phyloP scores from a whole-genome alignment of 371 early-diverging fungal species.

The Batkoa obscura region DNA sequence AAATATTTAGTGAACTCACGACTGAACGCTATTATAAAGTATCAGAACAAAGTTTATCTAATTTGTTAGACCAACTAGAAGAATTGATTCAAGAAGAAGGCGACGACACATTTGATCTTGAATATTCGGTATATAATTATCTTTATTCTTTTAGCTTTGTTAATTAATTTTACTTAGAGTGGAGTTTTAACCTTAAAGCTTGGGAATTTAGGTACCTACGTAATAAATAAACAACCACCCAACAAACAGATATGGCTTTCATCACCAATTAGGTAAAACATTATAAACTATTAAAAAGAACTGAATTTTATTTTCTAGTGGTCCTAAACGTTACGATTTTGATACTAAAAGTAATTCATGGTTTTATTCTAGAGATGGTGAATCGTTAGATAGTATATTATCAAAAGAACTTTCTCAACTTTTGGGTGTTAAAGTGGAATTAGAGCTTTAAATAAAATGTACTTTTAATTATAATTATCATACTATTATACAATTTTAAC shows the following conservation, averaged over 20 bases:
- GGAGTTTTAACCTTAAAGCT: conserved; percentile 83
- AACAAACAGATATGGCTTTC: conserved; percentile 97
- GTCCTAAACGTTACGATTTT: conserved; percentile 82
- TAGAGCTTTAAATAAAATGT: background rate
- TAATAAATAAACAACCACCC: conserved; percentile 96
- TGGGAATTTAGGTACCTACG: conserved; percentile 78
- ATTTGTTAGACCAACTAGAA: conserved; percentile 53
- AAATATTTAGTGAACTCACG: no score
- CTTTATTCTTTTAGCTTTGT: background rate
- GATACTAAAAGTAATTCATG: conserved; percentile 30
- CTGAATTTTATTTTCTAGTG: conserved; percentile 24
- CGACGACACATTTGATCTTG: conserved; percentile 56
- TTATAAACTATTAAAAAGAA: background rate
- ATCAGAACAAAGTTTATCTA: conserved; percentile 49
- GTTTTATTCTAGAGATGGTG: conserved; percentile 30
- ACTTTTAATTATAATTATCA: no score
- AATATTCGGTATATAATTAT: conserved; percentile 45
- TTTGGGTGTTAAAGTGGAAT: background rate
- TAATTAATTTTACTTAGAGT: conserved; percentile 9
- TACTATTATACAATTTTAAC: no score
- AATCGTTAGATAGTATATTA: conserved; percentile 7
- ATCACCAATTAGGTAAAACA: conserved; percentile 56
- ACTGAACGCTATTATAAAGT: conserved; percentile 56
- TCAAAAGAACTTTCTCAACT: conserved; percentile 3
- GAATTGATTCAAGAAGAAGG: conserved; percentile 53